These are phyloP conservation scores for Eucalyptus grandis DNA, from an alignment of 345 rosid species.

Conservation along the genomic window DNA sequence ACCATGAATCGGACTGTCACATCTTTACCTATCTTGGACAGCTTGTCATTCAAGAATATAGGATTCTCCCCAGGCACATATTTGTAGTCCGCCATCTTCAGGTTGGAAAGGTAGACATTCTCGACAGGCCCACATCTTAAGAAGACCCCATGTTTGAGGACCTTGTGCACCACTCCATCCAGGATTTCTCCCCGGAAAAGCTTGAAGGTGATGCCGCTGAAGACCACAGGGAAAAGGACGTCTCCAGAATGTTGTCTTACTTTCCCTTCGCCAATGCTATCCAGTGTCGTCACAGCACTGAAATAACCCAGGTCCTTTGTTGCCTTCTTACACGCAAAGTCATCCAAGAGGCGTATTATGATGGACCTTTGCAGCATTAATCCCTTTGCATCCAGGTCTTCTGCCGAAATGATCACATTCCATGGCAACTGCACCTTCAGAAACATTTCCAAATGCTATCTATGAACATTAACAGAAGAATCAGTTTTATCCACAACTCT, in stretches of 20 bases:
- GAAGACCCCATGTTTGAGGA: slow-evolving; percentile 79
- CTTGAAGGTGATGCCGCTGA: slow-evolving; percentile 74
- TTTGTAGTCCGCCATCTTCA: slow-evolving; percentile 57
- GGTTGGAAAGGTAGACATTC: slow-evolving; percentile 34
- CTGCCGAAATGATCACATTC: slow-evolving; percentile 72
- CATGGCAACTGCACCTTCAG: slow-evolving; percentile 66
- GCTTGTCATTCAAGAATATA: slow-evolving; percentile 48
- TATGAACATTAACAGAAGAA: not conserved
- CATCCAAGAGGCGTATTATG: slow-evolving; percentile 45
- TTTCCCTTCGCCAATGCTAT: slow-evolving; percentile 64
- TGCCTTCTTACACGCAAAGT: slow-evolving; percentile 51
- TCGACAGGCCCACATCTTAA: slow-evolving; percentile 63
- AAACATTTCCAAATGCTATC: slow-evolving; percentile 28
- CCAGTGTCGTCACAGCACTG: slow-evolving; percentile 43
- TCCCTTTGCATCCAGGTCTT: slow-evolving; percentile 54
- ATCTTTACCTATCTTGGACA: slow-evolving; percentile 49
- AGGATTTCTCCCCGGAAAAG: slow-evolving; percentile 73
- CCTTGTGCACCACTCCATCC: slow-evolving; percentile 60
- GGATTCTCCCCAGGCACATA: slow-evolving; percentile 64
- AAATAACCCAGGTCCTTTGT: slow-evolving; percentile 70
- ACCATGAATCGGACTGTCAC: slow-evolving; percentile 45
- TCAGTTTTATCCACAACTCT: not conserved
- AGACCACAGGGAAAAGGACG: slow-evolving; percentile 63
- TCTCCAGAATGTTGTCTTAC: slow-evolving; percentile 66
- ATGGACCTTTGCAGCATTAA: slow-evolving; percentile 62